A percentile compares a stretch with the other conserved stretches of the same genome.
Evolutionary conservation across 805 yeast genomes (phyloP).

Genomic region (Candida saitoana): DNA sequence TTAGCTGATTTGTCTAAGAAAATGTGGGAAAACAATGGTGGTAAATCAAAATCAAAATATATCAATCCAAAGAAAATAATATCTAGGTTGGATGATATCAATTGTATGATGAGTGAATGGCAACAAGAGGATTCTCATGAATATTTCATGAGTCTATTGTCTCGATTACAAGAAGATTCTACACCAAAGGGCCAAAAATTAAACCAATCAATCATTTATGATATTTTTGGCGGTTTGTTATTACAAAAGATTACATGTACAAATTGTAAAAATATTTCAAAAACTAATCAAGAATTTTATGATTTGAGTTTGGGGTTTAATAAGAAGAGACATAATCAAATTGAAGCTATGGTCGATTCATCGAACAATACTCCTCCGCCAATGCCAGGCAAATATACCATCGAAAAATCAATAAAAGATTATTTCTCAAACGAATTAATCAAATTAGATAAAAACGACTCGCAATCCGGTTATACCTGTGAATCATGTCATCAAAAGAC

Average conservation of each 20-base stretch:
- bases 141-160: conserved; percentile 87
- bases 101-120: conserved; percentile 96
- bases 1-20: conserved; percentile 64
- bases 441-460: conserved; percentile 60
- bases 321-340: conserved; percentile 27
- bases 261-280: conserved; percentile 75
- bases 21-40: conserved; percentile 52
- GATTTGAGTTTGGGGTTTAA: conserved; percentile 81
- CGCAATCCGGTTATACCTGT: conserved; percentile 74
- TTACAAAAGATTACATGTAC: conserved; percentile 83
- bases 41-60: conserved; percentile 34
- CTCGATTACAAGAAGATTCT: conserved; percentile 85
- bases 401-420: conserved; percentile 72
- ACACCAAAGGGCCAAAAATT: conserved; percentile 87
- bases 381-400: conserved; percentile 45
- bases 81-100: conserved; percentile 71
- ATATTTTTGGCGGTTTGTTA: conserved; percentile 88
- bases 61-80: conserved; percentile 76
- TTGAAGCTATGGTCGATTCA: conserved; percentile 16
- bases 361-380: conserved; percentile 8
- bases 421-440: conserved; percentile 82
- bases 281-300: conserved; percentile 89
- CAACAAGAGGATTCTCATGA: conserved; percentile 98
- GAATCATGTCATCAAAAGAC: conserved; percentile 78
- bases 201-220: conserved; percentile 78